Base-by-base conservation (phyloP, 2,329 filamentous ascomycete genomes). In the Clonostachys byssicola region DNA sequence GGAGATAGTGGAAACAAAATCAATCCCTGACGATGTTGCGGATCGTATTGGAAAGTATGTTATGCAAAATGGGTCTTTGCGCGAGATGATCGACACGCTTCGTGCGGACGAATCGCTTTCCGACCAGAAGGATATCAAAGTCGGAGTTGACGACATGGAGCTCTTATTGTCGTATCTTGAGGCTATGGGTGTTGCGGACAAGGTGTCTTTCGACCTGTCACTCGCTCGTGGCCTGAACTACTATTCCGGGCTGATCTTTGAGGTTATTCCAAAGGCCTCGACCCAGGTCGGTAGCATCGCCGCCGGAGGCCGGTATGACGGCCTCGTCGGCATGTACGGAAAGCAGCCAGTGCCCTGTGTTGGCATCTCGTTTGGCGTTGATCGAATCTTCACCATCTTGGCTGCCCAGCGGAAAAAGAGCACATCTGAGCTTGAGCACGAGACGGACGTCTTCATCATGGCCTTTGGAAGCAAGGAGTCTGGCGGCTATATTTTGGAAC, bases 251-350 rank as follows among this genome's bases (percentile, higher is more conserved):
- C 74, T 95, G 49, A 95, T 95, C 62, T 95, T 90, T 69, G 90
- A 95, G 64, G 87, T 95, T 45, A 80, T 95, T 14, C 16, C 42
- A 30, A 23, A 42, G 13, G 6, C 14, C 23, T 13, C 40, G 17
- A 60, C 56, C 74, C 72, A 89, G 45, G 88, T 96, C 12, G 92
- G 91, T 52, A 92, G 88, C 62, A 85, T 96, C 34, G 92, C 91
- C 42, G 92, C 91, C 5, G 92, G 90, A 60, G 90, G 91, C 42
- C 86, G 92, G 51, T 96, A 96, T 66, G 92, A 96, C 67, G 86
- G 94, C 62, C 79, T 96, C 5, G 92, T 96, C 6, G 88, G 88
- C 70, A 96, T 96, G 89, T 96, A 95, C 74, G 86, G 86, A 57
- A 92, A 92, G 71, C 80, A 75, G 20, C 85, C 92, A 62, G 89